Conservation (phyloP, 306 rosid genomes). For the Lupinus albus region DNA sequence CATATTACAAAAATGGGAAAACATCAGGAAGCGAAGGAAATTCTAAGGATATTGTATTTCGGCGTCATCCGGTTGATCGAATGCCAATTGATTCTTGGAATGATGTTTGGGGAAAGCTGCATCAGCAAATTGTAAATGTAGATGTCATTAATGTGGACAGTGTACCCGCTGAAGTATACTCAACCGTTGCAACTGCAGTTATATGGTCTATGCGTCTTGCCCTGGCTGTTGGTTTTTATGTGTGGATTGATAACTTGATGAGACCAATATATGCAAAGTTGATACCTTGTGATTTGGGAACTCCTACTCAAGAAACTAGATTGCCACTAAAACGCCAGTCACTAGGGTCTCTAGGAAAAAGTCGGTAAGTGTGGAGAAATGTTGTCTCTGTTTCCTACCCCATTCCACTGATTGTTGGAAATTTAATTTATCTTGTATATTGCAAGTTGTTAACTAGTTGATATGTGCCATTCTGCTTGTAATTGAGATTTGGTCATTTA, state of each 20-base stretch:
- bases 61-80: constrained; percentile 81
- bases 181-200: constrained; percentile 86
- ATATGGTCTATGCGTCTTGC: constrained; percentile 95
- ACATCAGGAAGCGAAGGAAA: constrained; percentile 49
- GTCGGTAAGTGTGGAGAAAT: constrained; percentile 63
- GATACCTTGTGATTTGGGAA: constrained; percentile 92
- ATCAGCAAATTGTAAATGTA: constrained; percentile 88
- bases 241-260: constrained; percentile 84
- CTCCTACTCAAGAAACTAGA: constrained; percentile 56
- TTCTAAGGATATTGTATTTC: constrained; percentile 68
- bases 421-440: constrained; percentile 11
- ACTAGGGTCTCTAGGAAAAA: constrained; percentile 94
- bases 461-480: constrained; percentile 25
- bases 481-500: constrained; percentile 15
- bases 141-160: constrained; percentile 79
- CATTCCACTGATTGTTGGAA: constrained; percentile 37
- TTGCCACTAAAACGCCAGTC: constrained; percentile 58
- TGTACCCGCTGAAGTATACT: constrained; percentile 83
- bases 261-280: constrained; percentile 90
- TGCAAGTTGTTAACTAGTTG: constrained; percentile 28
- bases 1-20: constrained; percentile 71
- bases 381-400: constrained; percentile 24
- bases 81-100: constrained; percentile 98
- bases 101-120: constrained; percentile 92
- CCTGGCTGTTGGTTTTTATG: constrained; percentile 67